Evolutionary conservation across 1,139 yeast species (phyloP).

Genomic region (Saccharomyces hybrid): DNA sequence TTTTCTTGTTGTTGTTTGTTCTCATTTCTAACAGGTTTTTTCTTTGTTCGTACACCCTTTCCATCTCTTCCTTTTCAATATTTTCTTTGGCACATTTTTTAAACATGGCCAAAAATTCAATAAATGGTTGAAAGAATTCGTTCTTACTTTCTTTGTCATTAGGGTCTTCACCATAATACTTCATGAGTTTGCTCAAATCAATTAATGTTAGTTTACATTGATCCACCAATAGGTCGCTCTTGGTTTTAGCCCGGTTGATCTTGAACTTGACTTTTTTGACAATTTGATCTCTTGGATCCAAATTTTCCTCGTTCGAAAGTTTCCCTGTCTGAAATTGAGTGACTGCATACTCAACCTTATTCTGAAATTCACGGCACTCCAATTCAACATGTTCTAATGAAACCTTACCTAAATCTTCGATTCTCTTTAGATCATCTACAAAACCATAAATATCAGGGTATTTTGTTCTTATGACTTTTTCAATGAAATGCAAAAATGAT

Average conservation of each 20-base stretch:
- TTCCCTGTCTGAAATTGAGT: conserved; percentile 62
- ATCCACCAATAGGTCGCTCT: conserved; percentile 47
- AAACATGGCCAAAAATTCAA: conserved; percentile 67
- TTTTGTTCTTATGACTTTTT: conserved; percentile 63
- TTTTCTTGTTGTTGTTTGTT: conserved; percentile 26
- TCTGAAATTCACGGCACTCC: conserved; percentile 61
- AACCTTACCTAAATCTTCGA: conserved; percentile 56
- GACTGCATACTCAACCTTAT: conserved; percentile 46
- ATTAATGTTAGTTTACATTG: conserved; percentile 49
- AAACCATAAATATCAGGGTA: conserved; percentile 75
- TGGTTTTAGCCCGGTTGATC: conserved; percentile 51
- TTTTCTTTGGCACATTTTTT: conserved; percentile 73
- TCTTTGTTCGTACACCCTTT: conserved; percentile 62
- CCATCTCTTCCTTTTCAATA: conserved; percentile 69
- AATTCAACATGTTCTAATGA: conserved; percentile 68
- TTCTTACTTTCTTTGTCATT: conserved; percentile 53
- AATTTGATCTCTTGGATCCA: conserved; percentile 76
- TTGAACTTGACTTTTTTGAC: conserved; percentile 47
- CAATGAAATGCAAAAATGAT: conserved; percentile 83
- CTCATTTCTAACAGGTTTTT: conserved; percentile 51
- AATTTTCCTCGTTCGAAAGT: conserved; percentile 53
- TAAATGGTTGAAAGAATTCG: conserved; percentile 64
- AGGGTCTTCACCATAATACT: conserved; percentile 75
- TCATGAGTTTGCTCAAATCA: conserved; percentile 57
- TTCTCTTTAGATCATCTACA: conserved; percentile 64